Evolutionary conservation across 495 filamentous ascomycete genomes (phyloP), one percentile per base, ranked within the genome.

Genomic region (Podospora pseudopauciseta): DNA sequence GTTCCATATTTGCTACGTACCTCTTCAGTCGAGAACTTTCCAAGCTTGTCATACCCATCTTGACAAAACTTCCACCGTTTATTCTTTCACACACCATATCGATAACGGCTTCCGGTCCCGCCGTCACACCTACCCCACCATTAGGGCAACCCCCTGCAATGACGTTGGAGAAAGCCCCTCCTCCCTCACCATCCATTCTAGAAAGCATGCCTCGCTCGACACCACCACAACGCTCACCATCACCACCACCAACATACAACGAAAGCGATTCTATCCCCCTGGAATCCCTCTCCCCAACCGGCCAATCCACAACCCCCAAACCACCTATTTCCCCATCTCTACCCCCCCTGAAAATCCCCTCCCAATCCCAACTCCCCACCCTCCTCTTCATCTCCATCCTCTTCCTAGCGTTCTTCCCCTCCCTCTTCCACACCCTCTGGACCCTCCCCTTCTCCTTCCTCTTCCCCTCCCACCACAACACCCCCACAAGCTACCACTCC

Each of bases 401-500:
- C 61, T 74, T 86, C 23, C 57, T 88, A 64, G 74, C 80, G 67
- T 83, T 89, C 76, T 86, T 89, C 75, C 86, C 85, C 6, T 65
- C 63, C n/a, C 49, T 80, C 55, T 89, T 89, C 71, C 80, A 87
- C 71, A 73, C 75, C 66, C 63, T 88, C 65, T 81, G 71, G 71
- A 75, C 77, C 4, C 71, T 83, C 64, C 80, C 85, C 20, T 71
- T 69, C 58, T 70, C 70, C 60, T 68, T 72, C 67, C 39, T 73
- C 71, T n/a, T 60, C 59, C 20, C 69, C 34, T 20, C 34, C 39
- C 39, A 49, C 13, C 26, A 23, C 60, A 32, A 32, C 3, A 39
- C 59, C 3, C 65, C 30, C 7, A n/a, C 28, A 5, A 6, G 23
- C 66, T 55, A 63, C 49, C 23, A 44, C 9, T 68, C 60, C 20